These are phyloP conservation scores for Ceratobasidium sp. DNA, from an alignment of 1,284 basidiomycete species.

Conservation along the genomic window DNA sequence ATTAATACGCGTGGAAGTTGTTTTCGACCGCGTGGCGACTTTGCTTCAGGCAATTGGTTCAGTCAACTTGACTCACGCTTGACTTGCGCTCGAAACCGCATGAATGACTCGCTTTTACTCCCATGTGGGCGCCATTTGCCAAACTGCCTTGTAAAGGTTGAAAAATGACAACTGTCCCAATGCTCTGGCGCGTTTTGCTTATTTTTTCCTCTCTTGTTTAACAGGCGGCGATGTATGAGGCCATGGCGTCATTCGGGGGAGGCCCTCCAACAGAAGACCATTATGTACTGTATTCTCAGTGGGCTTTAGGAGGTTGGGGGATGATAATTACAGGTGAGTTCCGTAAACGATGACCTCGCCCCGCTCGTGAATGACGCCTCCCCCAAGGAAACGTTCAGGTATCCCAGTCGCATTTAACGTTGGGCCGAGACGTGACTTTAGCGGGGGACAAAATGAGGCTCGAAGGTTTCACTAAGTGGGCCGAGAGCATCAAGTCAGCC, in stretches of 20 bases:
- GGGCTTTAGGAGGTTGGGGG: constrained; percentile 85
- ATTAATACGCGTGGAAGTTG: neutral
- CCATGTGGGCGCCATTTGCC: constrained; percentile 63
- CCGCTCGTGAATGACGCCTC: neutral
- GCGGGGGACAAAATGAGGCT: constrained; percentile 61
- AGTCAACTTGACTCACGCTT: neutral
- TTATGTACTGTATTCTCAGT: constrained; percentile 74
- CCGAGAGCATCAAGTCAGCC: constrained; percentile 59
- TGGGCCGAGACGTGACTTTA: constrained; percentile 82
- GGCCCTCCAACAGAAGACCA: constrained; percentile 77
- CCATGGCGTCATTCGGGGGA: constrained; percentile 73
- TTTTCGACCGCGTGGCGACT: constrained; percentile 1
- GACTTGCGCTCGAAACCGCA: too few relatives aligned
- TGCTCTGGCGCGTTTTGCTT: constrained; percentile 52
- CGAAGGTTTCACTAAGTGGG: constrained; percentile 64
- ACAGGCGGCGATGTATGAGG: constrained; percentile 87
- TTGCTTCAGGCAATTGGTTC: neutral
- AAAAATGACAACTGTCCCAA: constrained; percentile 52
- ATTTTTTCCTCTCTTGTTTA: constrained; percentile 59
- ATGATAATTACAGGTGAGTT: constrained; percentile 80
- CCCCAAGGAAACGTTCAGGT: constrained; percentile 81
- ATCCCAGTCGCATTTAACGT: constrained; percentile 72
- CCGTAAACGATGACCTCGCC: neutral
- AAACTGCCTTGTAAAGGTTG: constrained; percentile 64
- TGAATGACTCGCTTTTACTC: constrained; percentile 57